Base-by-base conservation (phyloP, 257 asterid species). In the Osmanthus fragrans region DNA sequence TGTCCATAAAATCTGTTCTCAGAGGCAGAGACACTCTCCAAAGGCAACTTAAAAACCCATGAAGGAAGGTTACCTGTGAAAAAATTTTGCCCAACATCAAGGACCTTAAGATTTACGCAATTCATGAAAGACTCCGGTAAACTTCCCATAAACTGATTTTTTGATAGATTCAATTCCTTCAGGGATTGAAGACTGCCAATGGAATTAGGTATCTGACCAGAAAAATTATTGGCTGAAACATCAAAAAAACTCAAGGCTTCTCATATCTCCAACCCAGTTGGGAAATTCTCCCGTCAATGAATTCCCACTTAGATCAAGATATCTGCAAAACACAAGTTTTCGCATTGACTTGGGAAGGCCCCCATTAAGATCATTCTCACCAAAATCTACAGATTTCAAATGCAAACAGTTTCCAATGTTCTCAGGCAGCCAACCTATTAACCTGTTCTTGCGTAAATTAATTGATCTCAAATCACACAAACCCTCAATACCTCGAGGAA, bases 221-320 rank as follows among this genome's bases (percentile, higher is more conserved):
- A 85, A 67, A 94, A 85, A 76, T 79, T 82, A 80, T 94, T 94
- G 3, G 80, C 83, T 1, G 97, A 89, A 76, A 92, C 77, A 86
- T 92, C 91, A 83, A 92, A 75, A 75, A 78, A 81, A 82, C 78
- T 86, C 88, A 15, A 92, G 77, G 83, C 91, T 89, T 74, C 80
- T 86, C 96, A 92, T 86, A 56, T 89, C 92, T 29, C 90, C 93
- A 71, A 94, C 82, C 98, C 98, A 94, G 64, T 87, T 92, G 27
- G 95, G 97, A 51, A 92, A 75, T 16, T 84, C 90, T 25, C 95
- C 96, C 0, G 85, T 71, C 51, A 94, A 84, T 6, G 27, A 76
- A 86, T 94, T 94, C 73, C 72, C 79, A 66, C 88, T 82, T 71
- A 90, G 71, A 82, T 84, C 87, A 73, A 94, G 83, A 77, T 70